Conservation (phyloP, 176 grass and related monocot genomes). For the Tillandsia leiboldiana region DNA sequence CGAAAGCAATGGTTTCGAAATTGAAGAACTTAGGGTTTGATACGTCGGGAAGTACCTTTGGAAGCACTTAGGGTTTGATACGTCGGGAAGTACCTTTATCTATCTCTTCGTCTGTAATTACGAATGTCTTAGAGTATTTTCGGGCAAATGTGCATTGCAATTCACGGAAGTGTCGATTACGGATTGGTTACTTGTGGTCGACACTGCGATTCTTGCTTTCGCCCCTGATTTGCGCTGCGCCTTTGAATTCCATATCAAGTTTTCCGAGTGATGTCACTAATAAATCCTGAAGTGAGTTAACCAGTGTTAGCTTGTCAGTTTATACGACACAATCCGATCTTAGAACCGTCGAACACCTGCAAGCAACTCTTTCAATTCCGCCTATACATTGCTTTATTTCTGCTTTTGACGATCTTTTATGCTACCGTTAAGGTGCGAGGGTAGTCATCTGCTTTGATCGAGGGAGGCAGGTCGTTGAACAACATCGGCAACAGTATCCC, state of each 20-base stretch:
- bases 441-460: conserved; percentile 76
- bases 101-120: no score
- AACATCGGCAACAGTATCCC: conserved; percentile 41
- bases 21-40: no score
- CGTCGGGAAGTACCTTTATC: no score
- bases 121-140: no score
- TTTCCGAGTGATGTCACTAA: neutral
- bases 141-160: no score
- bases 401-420: neutral
- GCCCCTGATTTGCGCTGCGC: neutral
- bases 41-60: no score
- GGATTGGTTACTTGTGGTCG: no score
- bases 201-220: neutral
- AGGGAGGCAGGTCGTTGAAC: conserved; percentile 51
- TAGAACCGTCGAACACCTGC: neutral
- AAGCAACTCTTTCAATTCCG: neutral
- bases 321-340: neutral
- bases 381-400: neutral
- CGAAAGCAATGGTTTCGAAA: no score
- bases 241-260: neutral
- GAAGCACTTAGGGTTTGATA: no score
- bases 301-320: neutral
- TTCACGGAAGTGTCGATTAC: no score
- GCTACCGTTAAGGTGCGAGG: conserved; percentile 39
- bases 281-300: neutral